phyloP scores from a whole-genome alignment of 1,284 basidiomycete species.

The Exobasidium rhododendri region DNA sequence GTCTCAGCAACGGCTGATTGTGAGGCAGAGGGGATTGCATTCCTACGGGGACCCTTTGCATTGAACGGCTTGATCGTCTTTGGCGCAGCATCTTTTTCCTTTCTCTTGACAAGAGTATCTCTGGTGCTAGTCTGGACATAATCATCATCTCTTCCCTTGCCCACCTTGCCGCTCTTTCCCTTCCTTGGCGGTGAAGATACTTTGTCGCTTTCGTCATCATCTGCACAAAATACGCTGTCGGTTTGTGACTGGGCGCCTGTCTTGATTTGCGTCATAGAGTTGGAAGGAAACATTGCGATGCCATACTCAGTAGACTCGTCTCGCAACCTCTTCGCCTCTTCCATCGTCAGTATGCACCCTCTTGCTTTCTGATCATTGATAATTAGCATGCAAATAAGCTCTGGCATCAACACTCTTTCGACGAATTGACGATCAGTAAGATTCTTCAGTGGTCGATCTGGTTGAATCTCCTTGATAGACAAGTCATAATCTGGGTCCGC shows the following conservation, averaged over 20 bases:
- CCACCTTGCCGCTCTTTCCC: no score
- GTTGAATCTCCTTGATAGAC: not conserved
- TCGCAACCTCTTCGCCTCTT: not conserved
- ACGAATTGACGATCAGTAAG: slow-evolving; percentile 1
- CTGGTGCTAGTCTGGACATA: no score
- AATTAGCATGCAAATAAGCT: not conserved
- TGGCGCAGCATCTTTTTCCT: no score
- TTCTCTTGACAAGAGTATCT: no score
- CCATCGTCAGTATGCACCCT: not conserved
- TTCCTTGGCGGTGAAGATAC: not conserved
- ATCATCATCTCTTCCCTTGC: no score
- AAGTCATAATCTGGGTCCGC: not conserved
- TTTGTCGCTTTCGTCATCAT: not conserved
- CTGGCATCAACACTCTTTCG: not conserved
- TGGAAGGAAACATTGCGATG: not conserved
- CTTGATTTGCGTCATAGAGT: not conserved
- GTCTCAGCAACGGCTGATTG: no score
- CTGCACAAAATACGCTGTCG: not conserved
- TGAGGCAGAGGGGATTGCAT: no score
- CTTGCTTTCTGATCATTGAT: not conserved
- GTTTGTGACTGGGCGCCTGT: not conserved
- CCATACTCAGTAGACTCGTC: slow-evolving; percentile 2
- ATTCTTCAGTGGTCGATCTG: not conserved
- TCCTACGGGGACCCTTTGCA: no score
- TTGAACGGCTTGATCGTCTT: no score